These are phyloP conservation scores for Aspergillus udagawae DNA, from an alignment of 2,329 filamentous ascomycete genomes.

Conservation along the genomic window DNA sequence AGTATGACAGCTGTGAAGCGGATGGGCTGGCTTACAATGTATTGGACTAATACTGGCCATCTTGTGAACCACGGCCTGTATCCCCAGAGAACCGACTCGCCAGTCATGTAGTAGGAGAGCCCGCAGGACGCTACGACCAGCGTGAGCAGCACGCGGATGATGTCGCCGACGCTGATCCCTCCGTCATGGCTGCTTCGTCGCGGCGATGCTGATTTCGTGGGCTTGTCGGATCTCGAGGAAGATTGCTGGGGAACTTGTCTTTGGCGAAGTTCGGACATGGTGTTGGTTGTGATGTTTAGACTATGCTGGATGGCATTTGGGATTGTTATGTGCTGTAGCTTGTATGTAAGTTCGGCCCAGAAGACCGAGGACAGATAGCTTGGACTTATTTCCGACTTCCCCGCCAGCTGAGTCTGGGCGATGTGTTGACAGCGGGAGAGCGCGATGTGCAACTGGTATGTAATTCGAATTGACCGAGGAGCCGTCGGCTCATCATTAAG, in stretches of 20 bases:
- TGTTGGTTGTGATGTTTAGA: background rate
- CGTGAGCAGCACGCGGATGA: constrained; percentile 66
- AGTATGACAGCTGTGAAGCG: no score
- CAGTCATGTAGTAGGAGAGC: constrained; percentile 73
- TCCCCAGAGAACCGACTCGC: constrained; percentile 67
- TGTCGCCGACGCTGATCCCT: constrained; percentile 54
- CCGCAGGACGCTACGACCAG: constrained; percentile 62
- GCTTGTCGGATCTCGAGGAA: constrained; percentile 4
- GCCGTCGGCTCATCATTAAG: background rate
- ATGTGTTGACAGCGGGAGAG: background rate
- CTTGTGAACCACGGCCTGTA: constrained; percentile 61
- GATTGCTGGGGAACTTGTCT: constrained; percentile 18
- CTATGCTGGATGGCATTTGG: background rate
- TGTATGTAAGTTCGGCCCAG: background rate
- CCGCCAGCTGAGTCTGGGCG: background rate
- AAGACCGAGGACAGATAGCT: background rate
- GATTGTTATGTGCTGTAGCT: background rate
- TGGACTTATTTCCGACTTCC: background rate
- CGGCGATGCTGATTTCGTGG: constrained; percentile 6
- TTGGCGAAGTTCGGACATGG: constrained; percentile 31
- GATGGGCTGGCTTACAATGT: constrained; percentile 56
- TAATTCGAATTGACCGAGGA: background rate
- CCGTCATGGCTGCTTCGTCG: constrained; percentile 17
- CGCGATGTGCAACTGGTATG: background rate
- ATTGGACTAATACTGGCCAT: constrained; percentile 55